Conservation (phyloP, 2,329 filamentous ascomycete species). For the Colletotrichum sp. region DNA sequence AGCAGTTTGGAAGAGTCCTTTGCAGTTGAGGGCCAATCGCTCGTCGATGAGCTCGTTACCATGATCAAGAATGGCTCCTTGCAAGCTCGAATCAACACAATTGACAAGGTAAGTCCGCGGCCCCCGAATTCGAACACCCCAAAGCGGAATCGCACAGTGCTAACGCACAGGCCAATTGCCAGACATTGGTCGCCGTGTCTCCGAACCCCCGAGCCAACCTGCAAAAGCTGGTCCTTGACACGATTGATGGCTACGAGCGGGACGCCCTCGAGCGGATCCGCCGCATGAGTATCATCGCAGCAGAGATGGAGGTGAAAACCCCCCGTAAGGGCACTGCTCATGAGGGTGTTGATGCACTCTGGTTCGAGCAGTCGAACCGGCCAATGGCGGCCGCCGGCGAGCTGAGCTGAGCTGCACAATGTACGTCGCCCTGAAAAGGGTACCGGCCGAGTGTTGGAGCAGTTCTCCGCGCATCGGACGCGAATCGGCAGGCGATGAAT, state of each 20-base stretch:
- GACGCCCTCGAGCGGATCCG: constrained; percentile 79
- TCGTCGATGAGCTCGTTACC: constrained; percentile 75
- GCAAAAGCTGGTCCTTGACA: constrained; percentile 71
- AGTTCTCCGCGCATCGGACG: constrained; percentile 13
- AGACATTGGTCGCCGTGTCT: constrained; percentile 76
- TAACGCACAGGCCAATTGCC: constrained; percentile 7
- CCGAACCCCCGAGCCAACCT: constrained; percentile 71
- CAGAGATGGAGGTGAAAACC: constrained; percentile 73
- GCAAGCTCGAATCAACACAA: constrained; percentile 82
- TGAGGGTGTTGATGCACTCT: constrained; percentile 32
- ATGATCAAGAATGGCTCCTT: constrained; percentile 79
- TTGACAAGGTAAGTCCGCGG: constrained; percentile 65
- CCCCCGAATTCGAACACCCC: neutral
- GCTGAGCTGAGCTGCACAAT: constrained; percentile 5
- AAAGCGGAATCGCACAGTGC: neutral
- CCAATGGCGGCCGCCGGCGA: constrained; percentile 11
- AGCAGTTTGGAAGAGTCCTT: constrained; percentile 81
- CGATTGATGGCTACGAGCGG: constrained; percentile 73
- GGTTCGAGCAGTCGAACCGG: constrained; percentile 33
- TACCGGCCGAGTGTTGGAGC: constrained; percentile 7
- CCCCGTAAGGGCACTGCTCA: constrained; percentile 7
- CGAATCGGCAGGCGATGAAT: constrained; percentile 1
- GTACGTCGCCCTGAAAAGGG: neutral
- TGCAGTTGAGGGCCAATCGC: constrained; percentile 62
- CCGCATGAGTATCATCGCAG: constrained; percentile 75